phyloP scores from a whole-genome alignment of 352 stramenopile species.

The Globisporangium iwayamae region DNA sequence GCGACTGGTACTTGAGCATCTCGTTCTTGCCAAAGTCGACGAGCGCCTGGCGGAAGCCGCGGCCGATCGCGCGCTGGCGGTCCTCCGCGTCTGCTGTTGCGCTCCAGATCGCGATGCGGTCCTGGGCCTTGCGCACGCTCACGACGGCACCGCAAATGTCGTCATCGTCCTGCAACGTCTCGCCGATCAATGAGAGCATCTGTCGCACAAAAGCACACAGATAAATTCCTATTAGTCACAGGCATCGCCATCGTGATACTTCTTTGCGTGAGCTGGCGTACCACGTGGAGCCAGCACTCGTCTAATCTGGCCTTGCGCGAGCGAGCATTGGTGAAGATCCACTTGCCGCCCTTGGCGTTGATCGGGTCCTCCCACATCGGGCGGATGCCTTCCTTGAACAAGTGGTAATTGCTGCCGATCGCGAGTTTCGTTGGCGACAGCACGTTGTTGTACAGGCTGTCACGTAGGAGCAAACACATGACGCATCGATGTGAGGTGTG shows the following conservation, averaged over 20 bases:
- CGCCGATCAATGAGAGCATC: constrained; percentile 94
- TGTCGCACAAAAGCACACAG: constrained; percentile 17
- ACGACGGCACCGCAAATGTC: constrained; percentile 96
- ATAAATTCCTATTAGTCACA: neutral
- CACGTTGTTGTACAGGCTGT: constrained; percentile 94
- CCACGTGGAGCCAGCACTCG: constrained; percentile 95
- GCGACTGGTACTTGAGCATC: constrained; percentile 87
- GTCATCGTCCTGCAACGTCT: constrained; percentile 93
- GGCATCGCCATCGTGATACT: neutral
- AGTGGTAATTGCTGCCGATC: constrained; percentile 95
- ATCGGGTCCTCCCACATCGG: constrained; percentile 97
- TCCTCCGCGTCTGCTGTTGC: constrained; percentile 72
- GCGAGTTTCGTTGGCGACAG: constrained; percentile 85
- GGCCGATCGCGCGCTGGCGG: constrained; percentile 75
- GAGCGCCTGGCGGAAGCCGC: constrained; percentile 75
- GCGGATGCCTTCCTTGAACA: constrained; percentile 96
- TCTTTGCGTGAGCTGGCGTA: constrained; percentile 29
- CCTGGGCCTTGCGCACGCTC: constrained; percentile 92
- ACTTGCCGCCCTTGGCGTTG: constrained; percentile 96
- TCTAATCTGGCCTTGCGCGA: constrained; percentile 90
- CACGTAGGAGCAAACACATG: neutral
- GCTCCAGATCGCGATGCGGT: constrained; percentile 96
- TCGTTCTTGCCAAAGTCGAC: constrained; percentile 87
- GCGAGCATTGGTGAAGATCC: constrained; percentile 95
- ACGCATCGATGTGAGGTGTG: neutral